phyloP scores from a whole-genome alignment of 306 rosid genomes.

The Betula pendula region DNA sequence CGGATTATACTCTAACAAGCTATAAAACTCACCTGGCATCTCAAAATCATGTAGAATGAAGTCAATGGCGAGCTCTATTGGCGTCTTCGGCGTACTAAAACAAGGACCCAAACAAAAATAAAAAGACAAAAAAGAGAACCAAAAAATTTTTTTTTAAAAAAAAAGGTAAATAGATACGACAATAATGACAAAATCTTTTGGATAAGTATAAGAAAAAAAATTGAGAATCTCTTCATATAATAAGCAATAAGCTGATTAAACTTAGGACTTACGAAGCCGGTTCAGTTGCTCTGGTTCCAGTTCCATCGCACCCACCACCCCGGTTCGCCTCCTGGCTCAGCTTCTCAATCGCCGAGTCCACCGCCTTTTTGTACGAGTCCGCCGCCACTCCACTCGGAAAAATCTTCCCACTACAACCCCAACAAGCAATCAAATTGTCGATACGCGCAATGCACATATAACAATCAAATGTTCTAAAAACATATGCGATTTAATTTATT shows the following conservation, averaged over 20 bases:
- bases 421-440: background rate
- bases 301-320: constrained; percentile 33
- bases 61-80: constrained; percentile 85
- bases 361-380: constrained; percentile 85
- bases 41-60: constrained; percentile 92
- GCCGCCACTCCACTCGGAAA: constrained; percentile 85
- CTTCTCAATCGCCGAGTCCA: constrained; percentile 77
- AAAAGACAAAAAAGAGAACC: background rate
- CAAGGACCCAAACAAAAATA: constrained; percentile 13
- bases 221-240: background rate
- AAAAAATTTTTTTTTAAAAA: background rate
- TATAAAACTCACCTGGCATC: constrained; percentile 78
- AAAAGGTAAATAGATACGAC: background rate
- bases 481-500: too few relatives aligned
- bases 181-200: background rate
- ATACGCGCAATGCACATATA: too few relatives aligned
- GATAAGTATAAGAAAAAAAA: background rate
- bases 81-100: constrained; percentile 63
- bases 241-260: background rate
- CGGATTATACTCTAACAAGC: constrained; percentile 13
- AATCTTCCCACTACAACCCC: constrained; percentile 63
- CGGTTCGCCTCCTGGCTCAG: constrained; percentile 49
- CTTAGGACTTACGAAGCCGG: constrained; percentile 45
- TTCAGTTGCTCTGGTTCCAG: constrained; percentile 62
- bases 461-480: too few relatives aligned